Percentiles rank a stretch among this genome's conserved stretches.
These are phyloP conservation scores for Pleurotus cornucopiae DNA, from an alignment of 768 basidiomycete genomes.

Conservation along the genomic window DNA sequence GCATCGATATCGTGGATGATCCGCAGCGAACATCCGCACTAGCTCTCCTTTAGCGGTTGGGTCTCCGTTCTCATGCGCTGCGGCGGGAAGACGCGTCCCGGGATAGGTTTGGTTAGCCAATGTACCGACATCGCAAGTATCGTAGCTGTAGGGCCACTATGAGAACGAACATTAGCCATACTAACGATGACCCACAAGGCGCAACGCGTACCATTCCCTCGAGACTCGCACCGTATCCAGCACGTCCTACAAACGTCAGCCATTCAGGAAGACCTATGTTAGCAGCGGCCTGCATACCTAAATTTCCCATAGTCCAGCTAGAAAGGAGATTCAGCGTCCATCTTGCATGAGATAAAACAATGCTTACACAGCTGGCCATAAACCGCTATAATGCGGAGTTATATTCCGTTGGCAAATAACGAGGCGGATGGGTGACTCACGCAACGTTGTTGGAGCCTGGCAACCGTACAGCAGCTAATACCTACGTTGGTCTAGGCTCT, in stretches of 20 bases:
- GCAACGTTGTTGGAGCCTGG: constrained; percentile 34
- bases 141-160: constrained; percentile 66
- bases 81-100: constrained; percentile 43
- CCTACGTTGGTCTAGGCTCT: constrained; percentile 15
- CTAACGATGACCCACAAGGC: neutral
- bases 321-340: neutral
- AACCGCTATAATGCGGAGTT: constrained; percentile 17
- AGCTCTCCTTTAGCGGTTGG: constrained; percentile 32
- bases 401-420: neutral
- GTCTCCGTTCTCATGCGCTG: constrained; percentile 38
- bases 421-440: constrained; percentile 11
- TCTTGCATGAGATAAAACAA: neutral
- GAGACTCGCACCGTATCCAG: constrained; percentile 66
- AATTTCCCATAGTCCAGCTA: constrained; percentile 43
- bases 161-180: neutral
- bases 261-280: neutral
- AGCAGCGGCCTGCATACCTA: constrained; percentile 36
- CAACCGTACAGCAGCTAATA: constrained; percentile 28
- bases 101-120: constrained; percentile 71
- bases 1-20: neutral
- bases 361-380: constrained; percentile 33
- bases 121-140: constrained; percentile 78
- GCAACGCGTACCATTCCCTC: constrained; percentile 50
- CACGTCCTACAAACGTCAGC: constrained; percentile 37
- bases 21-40: constrained; percentile 17